Percentiles rank a stretch among this genome's conserved stretches.
Conservation (phyloP, 495 filamentous ascomycete species). For the Neurospora sp. region DNA sequence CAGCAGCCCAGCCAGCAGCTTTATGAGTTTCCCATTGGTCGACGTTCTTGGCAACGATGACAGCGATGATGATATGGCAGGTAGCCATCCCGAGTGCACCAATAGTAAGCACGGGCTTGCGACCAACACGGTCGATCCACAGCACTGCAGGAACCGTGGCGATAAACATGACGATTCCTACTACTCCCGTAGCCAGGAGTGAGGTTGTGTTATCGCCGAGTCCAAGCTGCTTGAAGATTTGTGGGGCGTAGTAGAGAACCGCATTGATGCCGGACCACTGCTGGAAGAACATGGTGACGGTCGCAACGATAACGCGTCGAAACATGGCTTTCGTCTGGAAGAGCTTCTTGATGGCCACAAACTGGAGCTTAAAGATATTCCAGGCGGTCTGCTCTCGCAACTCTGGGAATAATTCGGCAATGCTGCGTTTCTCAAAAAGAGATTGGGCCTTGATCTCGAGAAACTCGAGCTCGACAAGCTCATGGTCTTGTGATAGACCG, state of each 20-base stretch:
- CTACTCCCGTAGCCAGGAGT: constrained; percentile 69
- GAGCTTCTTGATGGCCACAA: constrained; percentile 59
- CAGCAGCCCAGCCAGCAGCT: constrained; percentile 65
- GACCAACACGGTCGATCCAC: constrained; percentile 51
- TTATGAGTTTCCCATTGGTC: constrained; percentile 46
- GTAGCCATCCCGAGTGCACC: constrained; percentile 50
- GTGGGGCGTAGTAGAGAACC: constrained; percentile 62
- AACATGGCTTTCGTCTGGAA: constrained; percentile 69
- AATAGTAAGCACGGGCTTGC: constrained; percentile 47
- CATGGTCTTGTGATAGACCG: constrained; percentile 45
- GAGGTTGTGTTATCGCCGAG: constrained; percentile 51
- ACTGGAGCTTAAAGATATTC: constrained; percentile 59
- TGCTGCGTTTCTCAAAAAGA: constrained; percentile 66
- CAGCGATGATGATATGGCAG: constrained; percentile 63
- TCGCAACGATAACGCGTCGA: constrained; percentile 57
- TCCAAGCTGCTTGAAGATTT: constrained; percentile 62
- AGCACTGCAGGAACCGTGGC: constrained; percentile 59
- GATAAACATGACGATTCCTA: constrained; percentile 65
- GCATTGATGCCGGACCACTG: constrained; percentile 70
- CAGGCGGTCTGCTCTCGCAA: constrained; percentile 47
- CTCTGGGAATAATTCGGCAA: constrained; percentile 60
- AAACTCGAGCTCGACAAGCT: constrained; percentile 64
- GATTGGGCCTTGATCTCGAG: constrained; percentile 75
- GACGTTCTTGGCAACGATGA: constrained; percentile 57
- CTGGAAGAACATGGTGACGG: constrained; percentile 65